These are phyloP conservation scores for Rhizopus microsporus DNA, from an alignment of 371 early-diverging fungal species.

Conservation along the genomic window DNA sequence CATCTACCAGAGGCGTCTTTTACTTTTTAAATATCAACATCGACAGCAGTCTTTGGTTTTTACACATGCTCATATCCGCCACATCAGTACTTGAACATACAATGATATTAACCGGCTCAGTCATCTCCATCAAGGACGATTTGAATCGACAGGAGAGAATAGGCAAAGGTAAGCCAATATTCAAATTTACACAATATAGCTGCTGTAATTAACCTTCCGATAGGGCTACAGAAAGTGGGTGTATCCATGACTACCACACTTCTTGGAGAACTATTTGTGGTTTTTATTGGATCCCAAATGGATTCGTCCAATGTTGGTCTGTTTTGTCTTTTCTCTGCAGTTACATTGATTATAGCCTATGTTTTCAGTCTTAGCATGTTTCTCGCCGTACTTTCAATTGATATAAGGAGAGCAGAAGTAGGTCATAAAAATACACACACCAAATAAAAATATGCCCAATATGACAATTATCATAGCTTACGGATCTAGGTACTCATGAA, in stretches of 20 bases:
- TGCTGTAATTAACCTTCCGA: conserved; percentile 46
- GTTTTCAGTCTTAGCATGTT: conserved; percentile 73
- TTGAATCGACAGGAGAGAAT: conserved; percentile 70
- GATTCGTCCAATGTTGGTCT: conserved; percentile 64
- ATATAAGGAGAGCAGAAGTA: conserved; percentile 72
- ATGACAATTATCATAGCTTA: conserved; percentile 2
- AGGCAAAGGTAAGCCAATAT: conserved; percentile 55
- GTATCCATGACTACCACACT: conserved; percentile 61
- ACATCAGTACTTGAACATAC: conserved; percentile 75
- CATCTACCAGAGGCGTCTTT: conserved; percentile 29
- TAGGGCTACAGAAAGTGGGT: conserved; percentile 64
- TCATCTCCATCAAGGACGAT: conserved; percentile 64
- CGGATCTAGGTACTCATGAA: background rate
- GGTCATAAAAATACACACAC: background rate
- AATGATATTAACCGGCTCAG: conserved; percentile 68
- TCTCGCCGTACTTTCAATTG: conserved; percentile 69
- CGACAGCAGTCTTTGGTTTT: conserved; percentile 50
- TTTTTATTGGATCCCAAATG: conserved; percentile 57
- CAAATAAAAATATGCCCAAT: background rate
- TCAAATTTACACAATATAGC: conserved; percentile 28
- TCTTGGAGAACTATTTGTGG: conserved; percentile 53
- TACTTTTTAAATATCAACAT: conserved; percentile 16
- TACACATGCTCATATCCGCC: conserved; percentile 62
- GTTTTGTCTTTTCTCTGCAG: conserved; percentile 69
- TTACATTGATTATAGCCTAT: conserved; percentile 70